phyloP scores from a whole-genome alignment of 305 asterid species.

The Fraxinus floribunda region DNA sequence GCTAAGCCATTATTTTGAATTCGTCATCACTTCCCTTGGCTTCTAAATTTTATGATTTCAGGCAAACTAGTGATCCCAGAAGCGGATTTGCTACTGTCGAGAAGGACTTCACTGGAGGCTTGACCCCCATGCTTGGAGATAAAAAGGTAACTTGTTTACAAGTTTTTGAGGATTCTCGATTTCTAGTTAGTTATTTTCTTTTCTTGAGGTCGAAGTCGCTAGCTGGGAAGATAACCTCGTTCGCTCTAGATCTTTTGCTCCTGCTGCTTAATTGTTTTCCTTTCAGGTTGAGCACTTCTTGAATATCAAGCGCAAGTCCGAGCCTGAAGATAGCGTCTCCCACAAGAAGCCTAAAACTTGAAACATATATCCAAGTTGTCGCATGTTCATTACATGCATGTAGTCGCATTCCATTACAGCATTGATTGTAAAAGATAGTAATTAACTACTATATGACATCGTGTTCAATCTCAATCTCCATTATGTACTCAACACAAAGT shows the following conservation, averaged over 20 bases:
- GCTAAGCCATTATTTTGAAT: not conserved
- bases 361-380: constrained; percentile 12
- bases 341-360: constrained; percentile 71
- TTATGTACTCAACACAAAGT: not conserved
- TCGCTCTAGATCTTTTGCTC: not conserved
- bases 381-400: not conserved
- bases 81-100: constrained; percentile 90
- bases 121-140: constrained; percentile 97
- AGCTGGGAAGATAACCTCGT: not conserved
- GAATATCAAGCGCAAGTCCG: constrained; percentile 78
- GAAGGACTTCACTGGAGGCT: constrained; percentile 80
- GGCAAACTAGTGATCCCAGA: constrained; percentile 93
- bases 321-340: constrained; percentile 41
- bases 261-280: not conserved
- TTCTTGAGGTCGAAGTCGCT: not conserved
- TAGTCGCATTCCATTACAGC: not conserved
- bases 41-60: constrained; percentile 29
- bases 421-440: not conserved
- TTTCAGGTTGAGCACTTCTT: constrained; percentile 82
- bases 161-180: not conserved
- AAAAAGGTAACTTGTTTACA: constrained; percentile 54
- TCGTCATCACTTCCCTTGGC: not conserved
- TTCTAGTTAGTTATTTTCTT: not conserved
- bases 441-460: not conserved
- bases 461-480: not conserved